phyloP scores from a whole-genome alignment of 345 rosid genomes.

The Eucalyptus pumila region DNA sequence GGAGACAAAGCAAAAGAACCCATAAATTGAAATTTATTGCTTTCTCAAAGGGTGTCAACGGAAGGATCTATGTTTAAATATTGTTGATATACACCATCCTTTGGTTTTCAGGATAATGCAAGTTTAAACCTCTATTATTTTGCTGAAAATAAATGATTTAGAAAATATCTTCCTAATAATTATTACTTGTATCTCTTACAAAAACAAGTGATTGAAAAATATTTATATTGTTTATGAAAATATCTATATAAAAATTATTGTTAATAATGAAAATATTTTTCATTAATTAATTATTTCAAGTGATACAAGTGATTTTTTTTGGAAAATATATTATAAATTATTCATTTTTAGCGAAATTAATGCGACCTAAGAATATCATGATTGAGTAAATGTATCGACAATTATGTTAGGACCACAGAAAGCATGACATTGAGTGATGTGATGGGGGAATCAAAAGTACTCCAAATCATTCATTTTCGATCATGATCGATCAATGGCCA shows the following conservation, averaged over 20 bases:
- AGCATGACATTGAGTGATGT: background rate
- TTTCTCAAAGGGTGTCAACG: accelerated
- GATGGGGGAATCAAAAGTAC: background rate
- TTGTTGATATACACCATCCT: no score
- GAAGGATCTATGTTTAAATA: accelerated
- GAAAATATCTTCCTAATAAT: no score
- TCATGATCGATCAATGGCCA: background rate
- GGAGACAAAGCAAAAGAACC: accelerated
- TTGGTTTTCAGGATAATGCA: no score
- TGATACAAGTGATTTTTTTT: accelerated
- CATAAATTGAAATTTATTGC: accelerated
- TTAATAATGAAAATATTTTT: no score
- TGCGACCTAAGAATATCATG: accelerated
- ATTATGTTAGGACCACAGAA: accelerated
- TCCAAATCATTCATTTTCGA: no score
- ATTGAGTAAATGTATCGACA: background rate
- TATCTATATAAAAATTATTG: no score
- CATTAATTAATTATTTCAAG: no score
- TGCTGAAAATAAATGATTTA: no score
- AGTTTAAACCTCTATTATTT: accelerated
- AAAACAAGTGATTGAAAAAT: accelerated
- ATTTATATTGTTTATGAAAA: no score
- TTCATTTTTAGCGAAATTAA: accelerated
- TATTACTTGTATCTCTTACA: no score
- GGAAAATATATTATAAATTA: accelerated